A percentile compares a stretch with the other conserved stretches of the same genome.
phyloP scores from a whole-genome alignment of 23 red algal genomes.

The Gracilaria domingensis region DNA sequence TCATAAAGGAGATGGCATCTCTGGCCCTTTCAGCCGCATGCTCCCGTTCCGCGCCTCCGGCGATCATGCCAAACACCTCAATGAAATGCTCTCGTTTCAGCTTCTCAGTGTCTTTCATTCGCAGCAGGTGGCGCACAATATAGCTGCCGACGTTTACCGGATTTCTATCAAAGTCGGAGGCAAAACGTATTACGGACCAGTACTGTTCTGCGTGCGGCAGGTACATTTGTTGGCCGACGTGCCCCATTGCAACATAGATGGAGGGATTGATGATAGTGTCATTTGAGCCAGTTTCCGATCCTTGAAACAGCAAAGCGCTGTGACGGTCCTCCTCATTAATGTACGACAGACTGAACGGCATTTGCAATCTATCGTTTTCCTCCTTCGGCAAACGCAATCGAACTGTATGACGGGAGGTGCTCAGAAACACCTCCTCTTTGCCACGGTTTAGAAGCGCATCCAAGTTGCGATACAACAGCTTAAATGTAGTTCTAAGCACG shows the following conservation, averaged over 20 bases:
- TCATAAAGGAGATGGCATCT: neutral
- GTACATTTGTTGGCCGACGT: neutral
- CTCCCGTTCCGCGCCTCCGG: neutral
- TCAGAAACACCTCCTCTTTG: too few species aligned
- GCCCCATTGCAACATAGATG: neutral
- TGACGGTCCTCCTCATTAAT: neutral
- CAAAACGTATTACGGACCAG: neutral
- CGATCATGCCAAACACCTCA: neutral
- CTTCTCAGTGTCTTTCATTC: neutral
- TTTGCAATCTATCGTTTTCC: neutral
- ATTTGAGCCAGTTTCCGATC: neutral
- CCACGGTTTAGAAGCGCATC: too few species aligned
- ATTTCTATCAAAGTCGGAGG: neutral
- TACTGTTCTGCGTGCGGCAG: neutral
- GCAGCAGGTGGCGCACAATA: neutral
- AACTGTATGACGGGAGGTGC: too few species aligned
- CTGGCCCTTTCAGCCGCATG: neutral
- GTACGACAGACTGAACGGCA: neutral
- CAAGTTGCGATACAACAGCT: too few species aligned
- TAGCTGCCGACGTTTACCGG: neutral
- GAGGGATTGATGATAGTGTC: neutral
- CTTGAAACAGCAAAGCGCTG: neutral
- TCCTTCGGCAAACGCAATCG: too few species aligned
- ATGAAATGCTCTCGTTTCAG: neutral
- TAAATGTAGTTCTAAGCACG: too few species aligned